Percentiles rank a stretch among this genome's conserved stretches.
Evolutionary conservation across 768 basidiomycete genomes (phyloP).

Genomic region (Psilocybe azurescens): DNA sequence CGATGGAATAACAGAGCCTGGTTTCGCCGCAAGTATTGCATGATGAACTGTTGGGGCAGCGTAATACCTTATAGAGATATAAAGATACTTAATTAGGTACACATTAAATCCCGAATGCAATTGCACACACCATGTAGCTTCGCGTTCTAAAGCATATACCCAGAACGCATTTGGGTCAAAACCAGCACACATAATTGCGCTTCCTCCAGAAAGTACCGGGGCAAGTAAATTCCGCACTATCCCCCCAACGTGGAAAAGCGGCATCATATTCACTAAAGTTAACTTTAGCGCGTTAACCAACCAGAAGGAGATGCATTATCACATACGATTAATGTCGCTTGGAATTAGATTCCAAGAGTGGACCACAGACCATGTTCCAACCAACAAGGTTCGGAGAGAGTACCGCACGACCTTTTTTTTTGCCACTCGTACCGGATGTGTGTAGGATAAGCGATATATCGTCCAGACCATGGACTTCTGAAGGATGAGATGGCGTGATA

Average conservation of each 20-base stretch:
- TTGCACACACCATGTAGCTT: constrained; percentile 53
- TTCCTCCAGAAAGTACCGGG: constrained; percentile 60
- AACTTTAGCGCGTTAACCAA: constrained; percentile 8
- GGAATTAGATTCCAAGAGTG: constrained; percentile 45
- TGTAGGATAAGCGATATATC: constrained; percentile 62
- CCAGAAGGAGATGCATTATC: background rate
- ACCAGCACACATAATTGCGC: constrained; percentile 57
- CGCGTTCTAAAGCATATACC: constrained; percentile 40
- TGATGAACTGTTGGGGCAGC: constrained; percentile 56
- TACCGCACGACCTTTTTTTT: constrained; percentile 57
- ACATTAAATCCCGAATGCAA: background rate
- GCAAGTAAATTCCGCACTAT: constrained; percentile 63
- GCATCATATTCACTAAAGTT: constrained; percentile 52
- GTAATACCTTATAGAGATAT: constrained; percentile 45
- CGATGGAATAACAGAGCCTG: constrained; percentile 32
- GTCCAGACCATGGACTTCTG: constrained; percentile 39
- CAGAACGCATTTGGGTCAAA: constrained; percentile 61
- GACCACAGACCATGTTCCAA: constrained; percentile 49
- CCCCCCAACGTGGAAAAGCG: constrained; percentile 65
- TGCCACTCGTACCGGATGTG: constrained; percentile 64
- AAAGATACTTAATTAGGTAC: constrained; percentile 8
- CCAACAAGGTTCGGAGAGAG: constrained; percentile 44
- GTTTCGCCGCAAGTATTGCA: constrained; percentile 47
- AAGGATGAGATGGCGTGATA: constrained; percentile 24
- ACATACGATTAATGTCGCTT: constrained; percentile 52